Conservation (phyloP, 2,329 filamentous ascomycete species). For the Tolypocladium endophyticum region DNA sequence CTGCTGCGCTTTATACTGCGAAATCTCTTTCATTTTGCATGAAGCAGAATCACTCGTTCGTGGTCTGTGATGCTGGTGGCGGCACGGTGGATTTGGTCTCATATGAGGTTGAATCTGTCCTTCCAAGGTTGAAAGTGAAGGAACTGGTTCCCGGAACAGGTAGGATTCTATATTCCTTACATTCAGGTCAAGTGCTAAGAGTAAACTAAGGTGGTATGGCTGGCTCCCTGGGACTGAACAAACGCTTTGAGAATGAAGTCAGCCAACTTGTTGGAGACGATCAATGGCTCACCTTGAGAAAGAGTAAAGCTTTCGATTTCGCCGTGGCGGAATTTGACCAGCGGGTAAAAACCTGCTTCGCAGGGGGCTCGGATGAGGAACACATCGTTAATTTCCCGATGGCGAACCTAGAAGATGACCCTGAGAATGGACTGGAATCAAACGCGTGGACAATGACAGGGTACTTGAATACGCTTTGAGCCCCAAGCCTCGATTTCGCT, state of each 20-base stretch:
- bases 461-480: background rate
- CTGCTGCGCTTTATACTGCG: background rate
- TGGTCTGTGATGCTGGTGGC: background rate
- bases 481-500: background rate
- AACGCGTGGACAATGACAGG: background rate
- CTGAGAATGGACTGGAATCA: background rate
- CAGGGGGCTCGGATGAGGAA: background rate
- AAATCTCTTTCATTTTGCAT: background rate
- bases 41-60: background rate
- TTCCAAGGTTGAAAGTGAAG: background rate
- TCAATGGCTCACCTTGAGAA: background rate
- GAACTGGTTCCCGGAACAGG: background rate
- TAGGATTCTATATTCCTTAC: background rate
- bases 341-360: background rate
- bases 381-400: background rate
- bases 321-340: background rate
- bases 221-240: background rate
- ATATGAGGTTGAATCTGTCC: background rate
- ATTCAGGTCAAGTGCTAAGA: background rate
- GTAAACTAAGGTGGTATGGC: background rate
- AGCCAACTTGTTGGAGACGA: background rate
- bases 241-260: background rate
- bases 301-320: background rate
- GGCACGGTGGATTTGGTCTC: background rate
- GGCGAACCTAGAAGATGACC: background rate